These are phyloP conservation scores for Bullera alba DNA, from an alignment of 768 basidiomycete species.

Conservation along the genomic window DNA sequence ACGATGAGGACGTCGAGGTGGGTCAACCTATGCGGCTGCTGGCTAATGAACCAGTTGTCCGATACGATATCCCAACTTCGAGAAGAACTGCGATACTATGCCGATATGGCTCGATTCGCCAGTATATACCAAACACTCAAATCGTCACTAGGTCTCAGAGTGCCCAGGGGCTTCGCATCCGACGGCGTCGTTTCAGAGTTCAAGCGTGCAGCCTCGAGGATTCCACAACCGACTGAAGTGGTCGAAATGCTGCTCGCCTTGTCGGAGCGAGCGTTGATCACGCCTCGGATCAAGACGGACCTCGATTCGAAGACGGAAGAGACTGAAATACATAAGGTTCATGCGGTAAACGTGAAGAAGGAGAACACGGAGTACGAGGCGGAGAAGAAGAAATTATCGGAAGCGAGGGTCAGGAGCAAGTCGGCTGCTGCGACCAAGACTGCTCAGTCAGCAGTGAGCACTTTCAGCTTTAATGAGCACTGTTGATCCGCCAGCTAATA, in stretches of 20 bases:
- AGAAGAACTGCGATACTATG: conserved; percentile 35
- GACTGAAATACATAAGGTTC: conserved; percentile 3
- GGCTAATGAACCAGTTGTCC: conserved; percentile 4
- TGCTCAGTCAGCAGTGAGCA: conserved; percentile 12
- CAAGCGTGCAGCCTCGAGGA: conserved; percentile 19
- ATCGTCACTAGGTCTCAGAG: background rate
- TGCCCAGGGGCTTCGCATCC: background rate
- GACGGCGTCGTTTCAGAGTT: too few species aligned
- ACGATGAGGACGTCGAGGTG: conserved; percentile 14
- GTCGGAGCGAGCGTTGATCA: conserved; percentile 18
- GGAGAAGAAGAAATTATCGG: conserved; percentile 21
- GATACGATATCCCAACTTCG: conserved; percentile 14
- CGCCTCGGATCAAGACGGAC: conserved; percentile 15
- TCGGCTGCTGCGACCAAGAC: conserved; percentile 19
- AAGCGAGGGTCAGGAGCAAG: conserved; percentile 9
- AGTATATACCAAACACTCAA: conserved; percentile 9
- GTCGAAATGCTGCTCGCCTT: conserved; percentile 30
- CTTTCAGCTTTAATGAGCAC: conserved; percentile 6
- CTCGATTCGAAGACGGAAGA: conserved; percentile 17
- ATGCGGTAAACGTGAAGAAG: conserved; percentile 7
- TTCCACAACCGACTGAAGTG: conserved; percentile 23
- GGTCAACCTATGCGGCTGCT: conserved; percentile 2
- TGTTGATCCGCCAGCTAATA: conserved; percentile 8
- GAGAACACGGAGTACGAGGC: conserved; percentile 8
- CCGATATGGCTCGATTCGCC: conserved; percentile 33